phyloP scores from a whole-genome alignment of 2,329 filamentous ascomycete genomes.

The Monosporascus sp. region DNA sequence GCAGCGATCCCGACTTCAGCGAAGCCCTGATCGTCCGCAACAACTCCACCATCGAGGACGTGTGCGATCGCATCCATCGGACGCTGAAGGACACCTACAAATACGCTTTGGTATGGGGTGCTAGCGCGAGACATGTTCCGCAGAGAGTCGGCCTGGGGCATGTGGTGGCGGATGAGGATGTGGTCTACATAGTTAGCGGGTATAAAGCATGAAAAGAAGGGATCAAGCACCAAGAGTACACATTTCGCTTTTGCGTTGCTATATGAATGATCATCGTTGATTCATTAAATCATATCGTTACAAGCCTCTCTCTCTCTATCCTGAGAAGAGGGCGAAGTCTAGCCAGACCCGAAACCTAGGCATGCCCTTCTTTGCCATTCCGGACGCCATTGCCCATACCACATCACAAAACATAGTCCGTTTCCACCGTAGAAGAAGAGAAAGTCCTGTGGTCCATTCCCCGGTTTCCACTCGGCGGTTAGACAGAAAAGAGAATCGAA shows the following conservation, averaged over 20 bases:
- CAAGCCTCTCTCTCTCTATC: constrained; percentile 3
- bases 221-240: no score
- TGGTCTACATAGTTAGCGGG: constrained; percentile 61
- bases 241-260: not conserved
- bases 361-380: not conserved
- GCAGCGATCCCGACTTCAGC: constrained; percentile 77
- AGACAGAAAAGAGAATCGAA: not conserved
- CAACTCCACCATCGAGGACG: constrained; percentile 89
- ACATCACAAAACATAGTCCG: not conserved
- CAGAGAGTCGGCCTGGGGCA: constrained; percentile 87
- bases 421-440: not conserved
- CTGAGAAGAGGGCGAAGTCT: no score
- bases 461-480: no score
- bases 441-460: no score
- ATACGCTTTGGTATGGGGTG: constrained; percentile 96
- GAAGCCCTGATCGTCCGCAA: constrained; percentile 90
- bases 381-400: constrained; percentile 17
- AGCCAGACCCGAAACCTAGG: no score
- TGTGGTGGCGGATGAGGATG: constrained; percentile 65
- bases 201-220: constrained; percentile 47
- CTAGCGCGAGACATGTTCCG: constrained; percentile 89
- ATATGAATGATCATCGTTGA: constrained; percentile 19
- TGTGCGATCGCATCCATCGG: constrained; percentile 91
- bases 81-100: constrained; percentile 98
- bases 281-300: constrained; percentile 17